Evolutionary conservation across 2,329 filamentous ascomycete species (phyloP).

Genomic region (Diaporthe longicolla): DNA sequence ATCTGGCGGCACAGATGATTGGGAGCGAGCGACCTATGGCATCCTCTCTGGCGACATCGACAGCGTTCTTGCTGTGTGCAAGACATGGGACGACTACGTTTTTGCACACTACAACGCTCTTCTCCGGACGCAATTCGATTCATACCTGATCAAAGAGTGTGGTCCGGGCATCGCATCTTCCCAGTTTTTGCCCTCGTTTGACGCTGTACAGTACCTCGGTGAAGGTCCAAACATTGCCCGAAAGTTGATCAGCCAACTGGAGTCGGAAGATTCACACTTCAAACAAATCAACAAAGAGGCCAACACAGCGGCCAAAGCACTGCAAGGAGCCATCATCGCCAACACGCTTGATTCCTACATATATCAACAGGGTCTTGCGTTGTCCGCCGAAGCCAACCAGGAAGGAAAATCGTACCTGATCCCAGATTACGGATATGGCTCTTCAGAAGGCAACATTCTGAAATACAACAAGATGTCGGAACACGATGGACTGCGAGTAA

Average conservation of each 20-base stretch:
- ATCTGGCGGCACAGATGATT: conserved; percentile 78
- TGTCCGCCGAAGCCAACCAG: conserved; percentile 64
- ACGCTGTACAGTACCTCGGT: conserved; percentile 74
- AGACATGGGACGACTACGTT: conserved; percentile 87
- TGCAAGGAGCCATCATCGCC: conserved; percentile 82
- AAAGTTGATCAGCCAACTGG: conserved; percentile 73
- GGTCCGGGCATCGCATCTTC: conserved; percentile 66
- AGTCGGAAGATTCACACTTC: conserved; percentile 58
- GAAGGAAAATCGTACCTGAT: conserved; percentile 57
- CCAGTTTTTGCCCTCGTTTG: conserved; percentile 73
- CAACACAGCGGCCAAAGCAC: conserved; percentile 76
- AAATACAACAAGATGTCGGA: conserved; percentile 70
- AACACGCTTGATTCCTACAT: conserved; percentile 71
- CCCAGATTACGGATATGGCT: conserved; percentile 54
- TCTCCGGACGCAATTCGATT: conserved; percentile 83
- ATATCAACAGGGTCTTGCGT: conserved; percentile 69
- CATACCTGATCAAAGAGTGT: conserved; percentile 72
- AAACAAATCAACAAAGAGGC: conserved; percentile 71
- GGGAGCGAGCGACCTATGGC: conserved; percentile 92
- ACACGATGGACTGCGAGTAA: conserved; percentile 75
- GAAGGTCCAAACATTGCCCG: conserved; percentile 65
- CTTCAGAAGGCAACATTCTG: conserved; percentile 55
- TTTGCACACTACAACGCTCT: conserved; percentile 92
- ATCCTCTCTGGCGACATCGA: conserved; percentile 87
- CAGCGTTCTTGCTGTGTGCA: conserved; percentile 82